Conservation (phyloP, 1,284 basidiomycete species). For the Singerocomus rubriflavus region DNA sequence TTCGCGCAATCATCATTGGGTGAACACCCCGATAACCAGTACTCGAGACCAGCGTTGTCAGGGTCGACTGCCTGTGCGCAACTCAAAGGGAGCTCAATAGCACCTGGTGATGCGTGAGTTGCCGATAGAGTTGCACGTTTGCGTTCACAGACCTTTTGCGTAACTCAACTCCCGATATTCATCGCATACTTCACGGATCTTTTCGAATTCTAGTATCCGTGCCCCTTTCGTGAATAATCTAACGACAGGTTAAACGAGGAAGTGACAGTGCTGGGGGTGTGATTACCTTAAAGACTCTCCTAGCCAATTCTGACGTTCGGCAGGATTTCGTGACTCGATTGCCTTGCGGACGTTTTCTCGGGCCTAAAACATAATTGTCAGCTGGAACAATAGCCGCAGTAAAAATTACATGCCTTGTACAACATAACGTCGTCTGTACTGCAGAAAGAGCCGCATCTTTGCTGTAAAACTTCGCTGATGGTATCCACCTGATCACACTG, state of each 20-base stretch:
- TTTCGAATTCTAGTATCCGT: conserved; percentile 79
- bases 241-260: conserved; percentile 11
- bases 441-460: conserved; percentile 95
- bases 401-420: conserved; percentile 69
- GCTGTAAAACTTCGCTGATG: conserved; percentile 91
- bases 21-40: conserved; percentile 68
- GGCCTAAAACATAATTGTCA: conserved; percentile 51
- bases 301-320: conserved; percentile 73
- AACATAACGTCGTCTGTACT: conserved; percentile 97
- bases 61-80: conserved; percentile 84
- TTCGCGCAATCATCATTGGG: conserved; percentile 59
- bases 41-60: conserved; percentile 74
- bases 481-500: conserved; percentile 74
- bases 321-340: conserved; percentile 71
- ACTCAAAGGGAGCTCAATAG: conserved; percentile 81
- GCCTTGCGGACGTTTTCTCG: conserved; percentile 93
- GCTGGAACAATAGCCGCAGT: conserved; percentile 7
- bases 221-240: conserved; percentile 89
- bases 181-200: conserved; percentile 78
- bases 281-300: conserved; percentile 76
- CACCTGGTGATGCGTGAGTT: conserved; percentile 47
- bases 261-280: background rate
- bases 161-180: conserved; percentile 86
- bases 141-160: conserved; percentile 58
- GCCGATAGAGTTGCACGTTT: background rate